phyloP scores from a whole-genome alignment of 2,329 filamentous ascomycete species.

The Clonostachys byssicola region DNA sequence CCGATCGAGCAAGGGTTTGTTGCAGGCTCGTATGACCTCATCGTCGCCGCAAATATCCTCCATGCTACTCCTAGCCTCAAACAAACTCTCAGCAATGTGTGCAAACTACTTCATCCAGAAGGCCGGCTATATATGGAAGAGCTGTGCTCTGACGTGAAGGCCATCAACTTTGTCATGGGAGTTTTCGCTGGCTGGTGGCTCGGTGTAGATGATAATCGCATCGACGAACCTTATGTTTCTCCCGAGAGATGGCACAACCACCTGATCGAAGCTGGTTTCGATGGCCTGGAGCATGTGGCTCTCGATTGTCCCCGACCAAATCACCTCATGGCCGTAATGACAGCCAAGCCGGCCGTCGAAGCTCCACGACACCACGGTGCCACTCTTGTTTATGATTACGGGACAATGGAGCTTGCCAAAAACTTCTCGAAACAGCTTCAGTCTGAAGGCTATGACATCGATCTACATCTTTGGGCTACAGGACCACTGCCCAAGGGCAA shows the following conservation, averaged over 20 bases:
- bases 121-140: constrained; percentile 19
- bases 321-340: constrained; percentile 17
- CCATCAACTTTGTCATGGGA: constrained; percentile 21
- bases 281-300: neutral
- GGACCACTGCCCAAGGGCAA: neutral
- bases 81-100: constrained; percentile 1
- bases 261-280: constrained; percentile 17
- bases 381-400: neutral
- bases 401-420: too few species aligned
- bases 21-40: neutral
- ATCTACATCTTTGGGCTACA: too few species aligned
- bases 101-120: constrained; percentile 3
- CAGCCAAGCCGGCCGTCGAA: constrained; percentile 11
- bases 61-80: neutral
- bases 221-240: constrained; percentile 15
- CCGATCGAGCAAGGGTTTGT: constrained; percentile 19
- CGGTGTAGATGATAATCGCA: constrained; percentile 16
- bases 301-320: neutral
- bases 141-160: constrained; percentile 18
- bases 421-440: too few species aligned
- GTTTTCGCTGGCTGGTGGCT: constrained; percentile 27
- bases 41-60: constrained; percentile 1
- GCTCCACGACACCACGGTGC: neutral
- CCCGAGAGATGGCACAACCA: constrained; percentile 15
- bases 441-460: too few species aligned